Evolutionary conservation across 2,329 filamentous ascomycete species (phyloP), one percentile per base, ranked within the genome.

Genomic region (Trichophyton simii): DNA sequence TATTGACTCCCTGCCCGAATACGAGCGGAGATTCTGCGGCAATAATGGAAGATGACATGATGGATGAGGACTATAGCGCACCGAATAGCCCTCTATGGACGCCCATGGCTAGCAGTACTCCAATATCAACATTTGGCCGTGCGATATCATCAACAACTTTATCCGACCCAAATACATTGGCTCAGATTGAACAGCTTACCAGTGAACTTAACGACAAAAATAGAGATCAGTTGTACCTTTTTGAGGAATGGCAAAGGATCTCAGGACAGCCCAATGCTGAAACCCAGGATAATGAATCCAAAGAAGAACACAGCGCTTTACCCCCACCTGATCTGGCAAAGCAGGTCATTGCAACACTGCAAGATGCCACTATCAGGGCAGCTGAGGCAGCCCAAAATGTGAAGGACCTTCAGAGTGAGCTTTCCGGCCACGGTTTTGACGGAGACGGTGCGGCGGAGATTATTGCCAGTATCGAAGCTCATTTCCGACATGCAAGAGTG

Each of bases 401-500:
- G 4, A 68, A 73, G 57, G 66, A 66, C 1, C 68, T 77, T 18
- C 69, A 68, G 13, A 60, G 69, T 25, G 73, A 76, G 57, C 70
- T 77, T 34, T 70, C 69, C 5, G 65, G 61, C 20, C 66, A 78
- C 25, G 76, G 77, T 1, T 79, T 78, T 58, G 64, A 70, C 1
- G 72, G 72, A 4, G 42, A 61, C 1, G 70, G 65, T 54, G 63
- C 67, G 2, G 62, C 66, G 8, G 72, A 74, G 15, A 69, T 75
- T 20, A 64, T 78, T 22, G 59, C 67, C 3, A 68, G 73, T 46
- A 73, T 79, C 62, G 71, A 71, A 22, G 65, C 66, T 5, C 70
- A 70, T 18, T 78, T 79, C 63, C 73, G 75, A 8, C 65, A 72
- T 36, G 76, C 77, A 36, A 74, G 77, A 31, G 66, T 79, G 18